A percentile compares a stretch with the other conserved stretches of the same genome.
These are phyloP conservation scores for Phytopythium montanum DNA, from an alignment of 352 stramenopile genomes.

Conservation along the genomic window DNA sequence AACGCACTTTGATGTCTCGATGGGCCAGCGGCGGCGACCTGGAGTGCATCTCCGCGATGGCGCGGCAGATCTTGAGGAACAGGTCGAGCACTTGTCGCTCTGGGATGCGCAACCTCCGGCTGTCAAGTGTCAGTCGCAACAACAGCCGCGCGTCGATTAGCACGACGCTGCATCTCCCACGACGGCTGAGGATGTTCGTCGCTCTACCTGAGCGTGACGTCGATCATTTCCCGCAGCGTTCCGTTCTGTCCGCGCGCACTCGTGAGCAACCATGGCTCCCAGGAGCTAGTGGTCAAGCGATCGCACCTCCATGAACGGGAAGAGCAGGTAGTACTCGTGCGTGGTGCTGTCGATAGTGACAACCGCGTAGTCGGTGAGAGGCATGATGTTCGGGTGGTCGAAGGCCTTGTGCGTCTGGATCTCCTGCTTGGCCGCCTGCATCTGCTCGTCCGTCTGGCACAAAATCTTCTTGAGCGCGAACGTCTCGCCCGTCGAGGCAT, in stretches of 20 bases:
- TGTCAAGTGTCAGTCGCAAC: slow-evolving; percentile 19
- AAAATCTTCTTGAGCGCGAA: slow-evolving; percentile 91
- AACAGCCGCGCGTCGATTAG: background rate
- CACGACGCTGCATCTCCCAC: too few species aligned
- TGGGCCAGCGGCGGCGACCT: slow-evolving; percentile 73
- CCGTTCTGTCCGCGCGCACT: slow-evolving; percentile 39
- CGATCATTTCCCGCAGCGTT: slow-evolving; percentile 83
- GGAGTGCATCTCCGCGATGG: slow-evolving; percentile 72
- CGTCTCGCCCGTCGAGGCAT: slow-evolving; percentile 63
- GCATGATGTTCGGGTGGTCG: slow-evolving; percentile 81
- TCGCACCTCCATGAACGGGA: slow-evolving; percentile 78
- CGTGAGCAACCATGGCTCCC: too few species aligned
- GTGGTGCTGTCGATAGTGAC: slow-evolving; percentile 34
- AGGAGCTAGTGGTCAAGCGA: background rate
- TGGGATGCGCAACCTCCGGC: slow-evolving; percentile 42
- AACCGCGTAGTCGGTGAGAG: slow-evolving; percentile 72
- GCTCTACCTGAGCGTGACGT: slow-evolving; percentile 49
- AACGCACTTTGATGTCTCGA: slow-evolving; percentile 79
- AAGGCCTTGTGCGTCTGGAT: slow-evolving; percentile 79
- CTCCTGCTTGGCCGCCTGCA: slow-evolving; percentile 73
- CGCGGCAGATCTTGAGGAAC: slow-evolving; percentile 80
- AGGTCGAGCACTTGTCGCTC: slow-evolving; percentile 72
- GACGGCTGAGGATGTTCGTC: background rate
- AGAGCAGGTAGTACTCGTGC: slow-evolving; percentile 84
- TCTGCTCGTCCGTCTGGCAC: slow-evolving; percentile 82